Evolutionary conservation across 2,329 filamentous ascomycete genomes (phyloP).

Genomic region (Aspergillus clavatus): DNA sequence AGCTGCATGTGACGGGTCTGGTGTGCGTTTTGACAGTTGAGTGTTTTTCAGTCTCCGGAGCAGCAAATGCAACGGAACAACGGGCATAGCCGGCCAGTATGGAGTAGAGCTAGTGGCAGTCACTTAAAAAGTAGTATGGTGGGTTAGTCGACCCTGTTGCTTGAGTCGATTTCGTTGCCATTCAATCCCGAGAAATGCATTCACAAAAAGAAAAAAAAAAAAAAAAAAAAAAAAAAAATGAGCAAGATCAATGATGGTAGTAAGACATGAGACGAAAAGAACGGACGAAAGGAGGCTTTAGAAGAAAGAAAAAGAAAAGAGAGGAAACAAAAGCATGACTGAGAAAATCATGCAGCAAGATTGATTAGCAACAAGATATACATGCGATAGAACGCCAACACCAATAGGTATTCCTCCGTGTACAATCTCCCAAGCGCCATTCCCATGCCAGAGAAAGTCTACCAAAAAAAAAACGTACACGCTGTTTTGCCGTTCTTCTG

Average conservation of each 20-base stretch:
- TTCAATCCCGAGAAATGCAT: background rate
- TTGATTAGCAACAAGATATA: too few species aligned
- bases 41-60: too few species aligned
- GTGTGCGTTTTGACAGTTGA: constrained; percentile 3
- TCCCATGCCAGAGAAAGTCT: background rate
- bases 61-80: constrained; percentile 5
- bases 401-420: background rate
- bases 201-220: background rate
- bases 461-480: background rate
- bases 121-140: background rate
- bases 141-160: constrained; percentile 1
- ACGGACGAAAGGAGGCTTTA: too few species aligned
- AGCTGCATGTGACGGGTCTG: constrained; percentile 8
- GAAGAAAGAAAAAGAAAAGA: too few species aligned
- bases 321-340: too few species aligned
- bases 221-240: background rate
- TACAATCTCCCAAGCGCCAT: background rate
- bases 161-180: background rate
- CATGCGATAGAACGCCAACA: background rate
- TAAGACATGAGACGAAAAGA: too few species aligned
- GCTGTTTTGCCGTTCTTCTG: background rate
- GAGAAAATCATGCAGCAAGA: too few species aligned
- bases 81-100: constrained; percentile 3
- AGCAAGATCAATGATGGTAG: too few species aligned
- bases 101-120: too few species aligned